Conservation (phyloP, 257 asterid species). For the Galeopsis tetrahit region DNA sequence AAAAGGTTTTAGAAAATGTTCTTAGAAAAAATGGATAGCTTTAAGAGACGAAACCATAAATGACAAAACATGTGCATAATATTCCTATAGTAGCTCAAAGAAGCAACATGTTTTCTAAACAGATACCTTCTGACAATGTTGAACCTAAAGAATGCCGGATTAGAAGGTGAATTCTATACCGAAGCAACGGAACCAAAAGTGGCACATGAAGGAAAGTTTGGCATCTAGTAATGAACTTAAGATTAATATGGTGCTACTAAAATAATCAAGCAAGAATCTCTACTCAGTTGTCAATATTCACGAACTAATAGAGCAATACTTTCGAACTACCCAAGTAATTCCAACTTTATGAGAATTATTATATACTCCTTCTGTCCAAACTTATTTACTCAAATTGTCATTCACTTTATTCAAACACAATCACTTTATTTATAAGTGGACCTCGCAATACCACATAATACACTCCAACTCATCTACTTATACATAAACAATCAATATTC, state of each 20-base stretch:
- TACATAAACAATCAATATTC: too few species aligned
- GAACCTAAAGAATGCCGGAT: not conserved
- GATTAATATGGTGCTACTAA: not conserved
- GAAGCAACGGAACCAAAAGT: not conserved
- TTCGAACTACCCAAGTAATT: not conserved
- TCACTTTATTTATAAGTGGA: too few species aligned
- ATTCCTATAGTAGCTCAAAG: not conserved
- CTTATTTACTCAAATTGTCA: too few species aligned
- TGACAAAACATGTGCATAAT: not conserved
- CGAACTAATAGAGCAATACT: not conserved
- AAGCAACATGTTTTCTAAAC: not conserved
- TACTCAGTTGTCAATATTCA: not conserved
- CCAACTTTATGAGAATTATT: not conserved
- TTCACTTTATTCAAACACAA: too few species aligned
- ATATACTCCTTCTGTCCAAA: too few species aligned
- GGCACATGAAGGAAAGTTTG: not conserved
- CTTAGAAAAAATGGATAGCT: not conserved
- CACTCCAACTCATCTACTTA: too few species aligned
- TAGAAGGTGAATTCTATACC: not conserved
- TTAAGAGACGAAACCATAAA: conserved; percentile 22
- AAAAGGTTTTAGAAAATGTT: not conserved
- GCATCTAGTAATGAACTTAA: not conserved
- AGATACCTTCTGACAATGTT: not conserved
- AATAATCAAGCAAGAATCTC: not conserved
- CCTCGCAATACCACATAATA: too few species aligned